Conservation (phyloP, 805 yeast species). For the Candida ponderosae region DNA sequence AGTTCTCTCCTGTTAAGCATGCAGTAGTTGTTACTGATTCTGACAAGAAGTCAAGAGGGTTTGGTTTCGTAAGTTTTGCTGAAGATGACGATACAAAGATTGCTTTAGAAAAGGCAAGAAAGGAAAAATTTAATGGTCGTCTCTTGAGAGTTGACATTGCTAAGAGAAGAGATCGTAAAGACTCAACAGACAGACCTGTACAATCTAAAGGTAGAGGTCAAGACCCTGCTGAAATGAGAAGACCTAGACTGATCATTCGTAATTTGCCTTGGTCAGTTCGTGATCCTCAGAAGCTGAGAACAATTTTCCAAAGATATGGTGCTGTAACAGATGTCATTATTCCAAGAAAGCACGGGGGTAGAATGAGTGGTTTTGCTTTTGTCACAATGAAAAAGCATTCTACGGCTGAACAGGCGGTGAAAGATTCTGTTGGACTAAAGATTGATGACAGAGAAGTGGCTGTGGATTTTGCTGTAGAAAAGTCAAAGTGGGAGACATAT, state of each 20-base stretch:
- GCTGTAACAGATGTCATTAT: conserved; percentile 82
- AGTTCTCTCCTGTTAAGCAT: conserved; percentile 91
- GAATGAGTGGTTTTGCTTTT: conserved; percentile 92
- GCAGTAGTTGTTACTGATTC: conserved; percentile 83
- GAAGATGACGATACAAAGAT: conserved; percentile 73
- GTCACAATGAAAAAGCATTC: conserved; percentile 77
- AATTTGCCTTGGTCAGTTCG: conserved; percentile 96
- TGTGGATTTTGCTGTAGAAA: conserved; percentile 89
- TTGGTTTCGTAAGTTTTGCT: conserved; percentile 90
- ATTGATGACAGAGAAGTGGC: conserved; percentile 89
- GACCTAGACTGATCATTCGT: conserved; percentile 80
- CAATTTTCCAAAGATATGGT: conserved; percentile 70
- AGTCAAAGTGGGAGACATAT: conserved; percentile 68
- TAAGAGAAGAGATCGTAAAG: conserved; percentile 76
- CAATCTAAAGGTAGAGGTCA: conserved; percentile 4
- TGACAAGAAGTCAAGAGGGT: conserved; percentile 77
- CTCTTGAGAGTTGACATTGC: conserved; percentile 78
- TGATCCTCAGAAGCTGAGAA: conserved; percentile 62
- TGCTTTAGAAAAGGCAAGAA: conserved; percentile 65
- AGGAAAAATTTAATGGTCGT: conserved; percentile 56
- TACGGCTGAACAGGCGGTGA: conserved; percentile 76
- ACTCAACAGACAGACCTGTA: conserved; percentile 6
- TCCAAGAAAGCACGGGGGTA: conserved; percentile 82
- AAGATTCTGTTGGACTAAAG: conserved; percentile 63
- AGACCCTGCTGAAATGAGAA: conserved; percentile 59